Evolutionary conservation across 257 asterid species (phyloP).

Genomic region (Marsdenia floribunda): DNA sequence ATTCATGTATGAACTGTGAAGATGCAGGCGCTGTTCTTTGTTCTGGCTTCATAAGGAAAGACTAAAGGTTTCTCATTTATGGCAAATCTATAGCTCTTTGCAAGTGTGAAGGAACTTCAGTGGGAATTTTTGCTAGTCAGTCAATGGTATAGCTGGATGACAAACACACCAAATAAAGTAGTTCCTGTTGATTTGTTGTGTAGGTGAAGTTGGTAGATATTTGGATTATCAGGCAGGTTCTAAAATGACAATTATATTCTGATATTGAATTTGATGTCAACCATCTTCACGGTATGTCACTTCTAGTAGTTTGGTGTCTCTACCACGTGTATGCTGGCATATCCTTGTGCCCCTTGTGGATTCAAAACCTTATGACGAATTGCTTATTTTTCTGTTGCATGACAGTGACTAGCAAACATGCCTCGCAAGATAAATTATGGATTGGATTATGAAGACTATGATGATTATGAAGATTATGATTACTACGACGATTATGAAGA

Average conservation of each 20-base stretch:
- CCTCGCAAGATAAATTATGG: constrained; percentile 66
- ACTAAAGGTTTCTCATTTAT: not conserved
- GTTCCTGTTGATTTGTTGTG: not conserved
- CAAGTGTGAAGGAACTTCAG: not conserved
- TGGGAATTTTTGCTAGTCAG: not conserved
- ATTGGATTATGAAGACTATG: constrained; percentile 44
- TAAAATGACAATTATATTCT: not conserved
- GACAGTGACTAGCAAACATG: constrained; percentile 48
- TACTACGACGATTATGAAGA: constrained; percentile 45
- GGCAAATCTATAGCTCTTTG: not conserved
- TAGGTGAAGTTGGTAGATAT: not conserved
- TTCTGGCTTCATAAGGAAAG: not conserved
- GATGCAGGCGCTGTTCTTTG: not conserved
- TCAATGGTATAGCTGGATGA: not conserved
- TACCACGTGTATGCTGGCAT: not conserved
- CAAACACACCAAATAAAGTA: not conserved
- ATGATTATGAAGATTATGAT: constrained; percentile 43
- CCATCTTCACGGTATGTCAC: constrained; percentile 5
- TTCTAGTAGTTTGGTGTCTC: not conserved
- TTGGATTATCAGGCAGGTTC: not conserved
- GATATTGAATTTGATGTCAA: not conserved
- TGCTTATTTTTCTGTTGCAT: not conserved
- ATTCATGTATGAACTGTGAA: not conserved
- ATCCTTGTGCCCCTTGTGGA: not conserved
- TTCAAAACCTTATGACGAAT: not conserved